Evolutionary conservation across 2,329 filamentous ascomycete species (phyloP).

Genomic region (Neobulgaria alba): DNA sequence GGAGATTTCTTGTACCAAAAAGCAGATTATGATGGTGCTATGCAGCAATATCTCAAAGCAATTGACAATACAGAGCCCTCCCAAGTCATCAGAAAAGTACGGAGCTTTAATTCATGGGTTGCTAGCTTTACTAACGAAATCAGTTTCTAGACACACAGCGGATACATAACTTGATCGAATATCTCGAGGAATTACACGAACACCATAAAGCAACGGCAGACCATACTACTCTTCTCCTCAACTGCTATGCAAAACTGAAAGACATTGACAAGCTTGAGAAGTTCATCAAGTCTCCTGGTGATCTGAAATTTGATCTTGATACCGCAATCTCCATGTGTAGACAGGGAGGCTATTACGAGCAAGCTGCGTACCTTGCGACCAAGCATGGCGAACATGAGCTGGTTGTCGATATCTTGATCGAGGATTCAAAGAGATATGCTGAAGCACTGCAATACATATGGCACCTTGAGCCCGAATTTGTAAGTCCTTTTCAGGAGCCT

Average conservation of each 20-base stretch:
- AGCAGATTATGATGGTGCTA: slow-evolving; percentile 93
- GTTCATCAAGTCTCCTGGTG: slow-evolving; percentile 92
- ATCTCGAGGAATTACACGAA: slow-evolving; percentile 91
- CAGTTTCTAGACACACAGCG: slow-evolving; percentile 93
- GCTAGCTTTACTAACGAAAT: slow-evolving; percentile 23
- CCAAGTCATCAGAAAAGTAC: slow-evolving; percentile 84
- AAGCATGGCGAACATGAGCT: slow-evolving; percentile 91
- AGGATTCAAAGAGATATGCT: slow-evolving; percentile 83
- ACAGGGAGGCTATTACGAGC: slow-evolving; percentile 93
- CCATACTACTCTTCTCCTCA: slow-evolving; percentile 87
- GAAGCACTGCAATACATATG: slow-evolving; percentile 90
- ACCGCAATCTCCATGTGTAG: slow-evolving; percentile 97
- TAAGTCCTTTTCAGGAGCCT: slow-evolving; percentile 34
- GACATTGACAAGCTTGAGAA: slow-evolving; percentile 93
- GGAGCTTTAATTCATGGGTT: neutral
- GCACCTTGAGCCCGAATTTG: slow-evolving; percentile 69
- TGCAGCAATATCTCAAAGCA: slow-evolving; percentile 94
- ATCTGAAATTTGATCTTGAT: slow-evolving; percentile 92
- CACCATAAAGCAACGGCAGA: slow-evolving; percentile 89
- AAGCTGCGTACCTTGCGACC: slow-evolving; percentile 89
- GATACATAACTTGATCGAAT: slow-evolving; percentile 95
- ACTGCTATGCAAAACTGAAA: slow-evolving; percentile 97
- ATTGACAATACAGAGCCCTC: slow-evolving; percentile 96
- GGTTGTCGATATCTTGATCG: slow-evolving; percentile 91
- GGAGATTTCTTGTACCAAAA: slow-evolving; percentile 93